Evolutionary conservation across 306 rosid genomes (phyloP), one percentile per base, ranked within the genome.

Genomic region (Quercus alba): DNA sequence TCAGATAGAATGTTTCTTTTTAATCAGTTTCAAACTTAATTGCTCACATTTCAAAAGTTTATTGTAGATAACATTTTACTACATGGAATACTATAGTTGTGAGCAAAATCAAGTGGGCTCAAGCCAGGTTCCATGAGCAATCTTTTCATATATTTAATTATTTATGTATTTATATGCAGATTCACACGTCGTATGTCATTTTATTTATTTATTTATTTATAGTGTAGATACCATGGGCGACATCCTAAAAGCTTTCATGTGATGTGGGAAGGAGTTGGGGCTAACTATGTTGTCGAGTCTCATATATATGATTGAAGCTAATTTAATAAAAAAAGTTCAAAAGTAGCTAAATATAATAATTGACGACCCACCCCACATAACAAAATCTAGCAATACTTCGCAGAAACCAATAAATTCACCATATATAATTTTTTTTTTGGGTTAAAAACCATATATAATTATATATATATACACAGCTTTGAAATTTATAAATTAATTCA

Each of bases 301-400:
- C 28, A 26, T 77, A 86, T 82, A 71, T 77, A 86, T 85, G 56
- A 88, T 85, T 79, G 84, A 87, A 74, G 78, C 4, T 79, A 57
- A 55, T 79, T 63, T 62, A 79, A 74, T 62, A 81, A 61, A 56
- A 55, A 78, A 81, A 59, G 41, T 51, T 64, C 49, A 78, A 19
- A 30, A 77, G 52, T 63, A 59, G 33, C 62, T 38, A 71, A 72
- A 55, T 49, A 21, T 26, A 78, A 54, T 73, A 72, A 18, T 76
- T n/a, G 76, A 54, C 30, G 54, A 68, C 58, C 63, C 66, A 78
- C 33, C 85, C 82, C 81, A 77, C 85, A 52, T 31, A 14, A 81
- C 56, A 75, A 80, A 78, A 61, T 67, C 55, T 41, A 26, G 26
- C 74, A 58, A 38, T 41, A 66, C 6, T 69, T 56, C 78, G 75